Base-by-base conservation (phyloP, 768 basidiomycete species). In the Leucosporidium yakuticum region DNA sequence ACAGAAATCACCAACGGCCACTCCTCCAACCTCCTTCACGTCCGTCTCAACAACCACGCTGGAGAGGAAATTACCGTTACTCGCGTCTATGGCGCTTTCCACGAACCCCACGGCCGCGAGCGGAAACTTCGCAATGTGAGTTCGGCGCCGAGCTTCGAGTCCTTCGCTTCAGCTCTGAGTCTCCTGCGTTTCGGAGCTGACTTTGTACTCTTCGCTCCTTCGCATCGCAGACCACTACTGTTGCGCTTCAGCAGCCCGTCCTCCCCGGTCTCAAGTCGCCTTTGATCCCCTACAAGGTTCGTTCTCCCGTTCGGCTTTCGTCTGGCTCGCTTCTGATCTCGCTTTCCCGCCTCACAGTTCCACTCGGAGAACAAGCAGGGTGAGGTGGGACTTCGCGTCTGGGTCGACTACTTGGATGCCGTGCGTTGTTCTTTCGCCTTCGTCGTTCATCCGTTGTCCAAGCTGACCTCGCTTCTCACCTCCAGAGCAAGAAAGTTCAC, bases 381-480 rank as follows among this genome's bases (percentile, higher is more conserved):
- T 8, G 68, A 69, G 12, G 71, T 69, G 1, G 71, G 71, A 4
- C 48, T 72, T 7, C 32, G 68, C 12, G 68, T 72, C 39, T 64
- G 25, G 31, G 62, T 72, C 14, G 65, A 72, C 23, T 66, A 59
- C 25, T 3, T 61, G n/a, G 70, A 72, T 23, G 14, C 64, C 2
- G 67, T 63, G 17, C 54, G 66, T 50, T n/a, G n/a, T 39, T 44
- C 23, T 21, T 25, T 62, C 31, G n/a, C n/a, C n/a, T 25, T 14
- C 48, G 17, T 4, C 6, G 6, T 20, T 44, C 25, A 36, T 23
- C 12, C 36, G 27, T 39, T 34, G 19, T 8, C 1, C 21, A 4
- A 29, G 21, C 5, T 17, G 19, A 29, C 36, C 12, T 58, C 55
- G 1, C 27, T 17, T 0, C 1, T 0, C 7, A 0, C 9, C 1